Base-by-base conservation (phyloP, 2,329 filamentous ascomycete genomes). In the Colletotrichum musicola region DNA sequence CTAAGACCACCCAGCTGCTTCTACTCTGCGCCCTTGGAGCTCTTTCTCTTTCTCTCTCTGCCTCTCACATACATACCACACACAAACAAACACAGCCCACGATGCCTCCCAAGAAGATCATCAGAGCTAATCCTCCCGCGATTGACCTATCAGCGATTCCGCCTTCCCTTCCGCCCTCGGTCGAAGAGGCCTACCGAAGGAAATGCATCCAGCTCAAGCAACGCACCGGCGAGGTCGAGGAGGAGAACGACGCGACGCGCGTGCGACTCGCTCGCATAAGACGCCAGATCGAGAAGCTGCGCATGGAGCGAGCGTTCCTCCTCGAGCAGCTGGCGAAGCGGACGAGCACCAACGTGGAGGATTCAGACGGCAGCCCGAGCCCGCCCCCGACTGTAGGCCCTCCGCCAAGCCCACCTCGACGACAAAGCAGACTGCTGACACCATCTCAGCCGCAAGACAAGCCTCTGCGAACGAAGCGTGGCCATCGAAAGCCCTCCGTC, bases 171-270 rank as follows among this genome's bases (percentile, higher is more conserved):
- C 94, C 95, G 20, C 95, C 96, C 16, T 97, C 94, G 16, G 94
- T 98, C 71, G 95, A 99, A 81, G 92, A 95, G 78, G 95, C 95
- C 58, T 99, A 98, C 82, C 94, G 96, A 75, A 90, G 93, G 72
- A 98, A 99, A 89, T 98, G 95, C 80, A 94, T 98, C 77, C 93
- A 97, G 75, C 88, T 99, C 22, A 97, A 97, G 82, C 92, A 93
- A 75, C 92, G 96, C 70, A 93, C 96, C 72, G 92, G 91, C 78
- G 95, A 98, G 79, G 93, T 98, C 74, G 95, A 98, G 79, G 90
- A 94, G 69, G 92, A 94, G 76, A 98, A 98, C 79, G 94, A 97
- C 75, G 88, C 92, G 65, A 92, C 93, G 54, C 89, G 93, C 62
- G 84, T 93, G 61, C 92, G 94, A 59, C 92, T 97, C 71, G 85